These are phyloP conservation scores for Fusarium virguliforme DNA, from an alignment of 2,329 filamentous ascomycete species.

Conservation along the genomic window DNA sequence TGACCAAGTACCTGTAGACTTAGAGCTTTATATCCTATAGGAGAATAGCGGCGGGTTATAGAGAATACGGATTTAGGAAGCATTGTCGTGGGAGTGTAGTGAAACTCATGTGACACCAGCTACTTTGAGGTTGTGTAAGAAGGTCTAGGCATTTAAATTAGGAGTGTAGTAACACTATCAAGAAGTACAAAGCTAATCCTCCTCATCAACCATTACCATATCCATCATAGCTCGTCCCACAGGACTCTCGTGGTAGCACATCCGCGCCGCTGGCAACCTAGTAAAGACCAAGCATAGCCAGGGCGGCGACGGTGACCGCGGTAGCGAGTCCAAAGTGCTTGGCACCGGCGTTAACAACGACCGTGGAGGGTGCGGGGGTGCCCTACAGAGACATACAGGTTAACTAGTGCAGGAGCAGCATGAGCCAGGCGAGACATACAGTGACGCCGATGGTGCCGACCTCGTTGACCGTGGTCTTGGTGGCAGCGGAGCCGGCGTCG, in stretches of 20 bases:
- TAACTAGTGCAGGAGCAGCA: slow-evolving; percentile 3
- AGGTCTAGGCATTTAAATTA: slow-evolving; percentile 9
- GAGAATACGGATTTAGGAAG: too few species aligned
- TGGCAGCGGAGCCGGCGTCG: slow-evolving; percentile 12
- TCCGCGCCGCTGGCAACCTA: background rate
- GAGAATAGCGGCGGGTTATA: too few species aligned
- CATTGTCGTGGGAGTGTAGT: too few species aligned
- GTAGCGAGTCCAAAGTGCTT: slow-evolving; percentile 30
- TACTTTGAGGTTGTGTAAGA: background rate
- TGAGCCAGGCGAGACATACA: slow-evolving; percentile 16
- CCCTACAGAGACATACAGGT: slow-evolving; percentile 12
- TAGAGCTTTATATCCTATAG: background rate
- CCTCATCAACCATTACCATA: slow-evolving; percentile 11
- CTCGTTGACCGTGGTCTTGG: slow-evolving; percentile 21
- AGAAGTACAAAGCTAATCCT: slow-evolving; percentile 15
- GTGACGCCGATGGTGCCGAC: slow-evolving; percentile 36
- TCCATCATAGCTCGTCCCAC: background rate
- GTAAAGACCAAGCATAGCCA: slow-evolving; percentile 28
- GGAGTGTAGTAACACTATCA: slow-evolving; percentile 7
- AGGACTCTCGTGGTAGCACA: background rate
- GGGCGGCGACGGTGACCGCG: background rate
- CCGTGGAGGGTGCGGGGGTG: slow-evolving; percentile 24
- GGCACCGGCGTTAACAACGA: slow-evolving; percentile 25
- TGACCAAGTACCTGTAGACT: slow-evolving; percentile 1
- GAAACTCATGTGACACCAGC: too few species aligned